phyloP scores from a whole-genome alignment of 345 rosid genomes.

The Adansonia digitata region DNA sequence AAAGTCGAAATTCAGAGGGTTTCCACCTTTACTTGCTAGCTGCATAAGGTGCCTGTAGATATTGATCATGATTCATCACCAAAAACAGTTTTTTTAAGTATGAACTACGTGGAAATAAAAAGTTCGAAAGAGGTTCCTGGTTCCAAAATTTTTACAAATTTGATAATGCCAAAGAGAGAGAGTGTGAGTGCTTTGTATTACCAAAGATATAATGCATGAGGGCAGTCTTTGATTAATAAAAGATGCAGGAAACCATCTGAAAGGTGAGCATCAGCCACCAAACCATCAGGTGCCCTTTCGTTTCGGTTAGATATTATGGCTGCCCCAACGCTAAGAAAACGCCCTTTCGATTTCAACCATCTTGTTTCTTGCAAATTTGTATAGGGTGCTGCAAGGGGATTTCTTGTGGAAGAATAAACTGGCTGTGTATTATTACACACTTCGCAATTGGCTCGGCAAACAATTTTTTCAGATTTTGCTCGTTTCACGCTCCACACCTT shows the following conservation, averaged over 20 bases:
- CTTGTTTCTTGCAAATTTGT: conserved; percentile 34
- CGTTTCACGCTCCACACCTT: conserved; percentile 30
- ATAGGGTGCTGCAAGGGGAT: conserved; percentile 24
- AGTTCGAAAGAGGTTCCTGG: no score
- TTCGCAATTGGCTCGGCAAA: conserved; percentile 67
- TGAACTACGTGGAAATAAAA: background rate
- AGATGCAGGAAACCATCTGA: conserved; percentile 93
- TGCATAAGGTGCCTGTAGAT: conserved; percentile 80
- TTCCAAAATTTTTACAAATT: background rate
- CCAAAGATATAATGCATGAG: conserved; percentile 78
- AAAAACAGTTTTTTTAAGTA: background rate
- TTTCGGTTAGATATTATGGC: conserved; percentile 87
- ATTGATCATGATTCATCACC: background rate
- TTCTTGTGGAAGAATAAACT: conserved; percentile 16
- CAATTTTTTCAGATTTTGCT: conserved; percentile 48
- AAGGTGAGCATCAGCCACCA: conserved; percentile 95
- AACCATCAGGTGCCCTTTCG: conserved; percentile 92
- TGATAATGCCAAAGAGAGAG: background rate
- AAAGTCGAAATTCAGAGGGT: conserved; percentile 71
- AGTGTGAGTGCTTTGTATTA: conserved; percentile 23
- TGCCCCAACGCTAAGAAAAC: conserved; percentile 81
- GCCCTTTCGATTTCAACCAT: conserved; percentile 66
- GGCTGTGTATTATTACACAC: conserved; percentile 49
- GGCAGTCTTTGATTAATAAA: conserved; percentile 76
- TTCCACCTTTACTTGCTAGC: conserved; percentile 77